Evolutionary conservation across 345 rosid species (phyloP).

Genomic region (Gossypium australe): DNA sequence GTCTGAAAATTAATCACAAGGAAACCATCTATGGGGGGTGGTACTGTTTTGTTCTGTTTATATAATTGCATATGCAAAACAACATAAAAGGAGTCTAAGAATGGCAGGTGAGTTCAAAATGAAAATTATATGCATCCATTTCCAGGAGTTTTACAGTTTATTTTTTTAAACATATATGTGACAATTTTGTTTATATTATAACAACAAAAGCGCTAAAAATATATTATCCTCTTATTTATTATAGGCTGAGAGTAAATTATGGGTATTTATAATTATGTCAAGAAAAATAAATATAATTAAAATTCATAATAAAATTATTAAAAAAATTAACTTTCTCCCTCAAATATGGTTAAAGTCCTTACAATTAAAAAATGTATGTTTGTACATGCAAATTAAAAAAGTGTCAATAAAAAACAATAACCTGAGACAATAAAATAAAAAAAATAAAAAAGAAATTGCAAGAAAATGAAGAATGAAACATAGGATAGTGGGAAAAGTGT

Average conservation of each 20-base stretch:
- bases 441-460: too few species aligned
- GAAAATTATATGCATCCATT: neutral
- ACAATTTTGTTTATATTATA: too few species aligned
- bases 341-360: too few species aligned
- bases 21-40: neutral
- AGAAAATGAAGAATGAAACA: neutral
- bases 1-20: neutral
- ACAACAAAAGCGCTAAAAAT: too few species aligned
- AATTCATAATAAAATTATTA: too few species aligned
- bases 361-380: too few species aligned
- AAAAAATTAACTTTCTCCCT: too few species aligned
- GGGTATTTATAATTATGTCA: fast-evolving
- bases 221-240: too few species aligned
- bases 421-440: neutral
- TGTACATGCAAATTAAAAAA: too few species aligned
- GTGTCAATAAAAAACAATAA: too few species aligned
- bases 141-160: neutral
- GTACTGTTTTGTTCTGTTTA: neutral
- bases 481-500: neutral
- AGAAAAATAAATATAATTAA: too few species aligned
- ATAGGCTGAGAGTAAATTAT: fast-evolving
- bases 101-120: neutral
- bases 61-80: conserved; percentile 2
- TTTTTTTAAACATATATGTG: too few species aligned
- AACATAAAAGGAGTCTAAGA: neutral